Percentiles rank a stretch among this genome's conserved stretches.
phyloP scores from a whole-genome alignment of 2,329 filamentous ascomycete genomes.

The Cladobotryum protrusum region DNA sequence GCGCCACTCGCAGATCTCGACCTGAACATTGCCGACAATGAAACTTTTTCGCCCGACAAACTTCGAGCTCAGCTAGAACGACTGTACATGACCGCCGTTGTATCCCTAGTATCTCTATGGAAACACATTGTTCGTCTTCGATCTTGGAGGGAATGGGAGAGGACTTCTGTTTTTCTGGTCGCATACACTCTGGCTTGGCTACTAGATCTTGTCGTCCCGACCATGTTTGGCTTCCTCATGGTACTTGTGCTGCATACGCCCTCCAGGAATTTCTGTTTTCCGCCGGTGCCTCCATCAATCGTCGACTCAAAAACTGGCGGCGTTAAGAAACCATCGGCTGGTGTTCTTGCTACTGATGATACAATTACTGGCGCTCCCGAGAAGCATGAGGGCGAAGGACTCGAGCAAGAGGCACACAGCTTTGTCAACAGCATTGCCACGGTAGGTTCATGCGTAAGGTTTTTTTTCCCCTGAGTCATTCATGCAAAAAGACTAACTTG shows the following conservation, averaged over 20 bases:
- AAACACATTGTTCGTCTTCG: slow-evolving; percentile 73
- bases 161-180: slow-evolving; percentile 57
- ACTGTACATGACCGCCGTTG: slow-evolving; percentile 72
- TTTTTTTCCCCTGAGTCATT: not conserved
- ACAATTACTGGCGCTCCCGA: slow-evolving; percentile 77
- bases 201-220: slow-evolving; percentile 63
- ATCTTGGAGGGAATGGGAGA: slow-evolving; percentile 68
- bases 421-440: slow-evolving; percentile 63
- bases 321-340: slow-evolving; percentile 69
- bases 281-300: slow-evolving; percentile 68
- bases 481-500: too few relatives aligned
- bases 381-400: slow-evolving; percentile 75
- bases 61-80: slow-evolving; percentile 71
- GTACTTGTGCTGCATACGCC: slow-evolving; percentile 60
- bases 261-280: slow-evolving; percentile 60
- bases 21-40: slow-evolving; percentile 73
- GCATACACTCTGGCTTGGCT: slow-evolving; percentile 62
- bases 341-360: slow-evolving; percentile 68
- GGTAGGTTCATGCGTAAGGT: slow-evolving; percentile 29
- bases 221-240: slow-evolving; percentile 52
- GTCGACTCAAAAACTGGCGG: slow-evolving; percentile 65
- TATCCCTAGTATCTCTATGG: slow-evolving; percentile 57
- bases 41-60: slow-evolving; percentile 82
- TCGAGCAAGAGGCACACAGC: slow-evolving; percentile 76
- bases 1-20: slow-evolving; percentile 60